Percentiles rank a stretch among this genome's conserved stretches.
These are phyloP conservation scores for Aspergillus arachidicola DNA, from an alignment of 2,329 filamentous ascomycete genomes.

Conservation along the genomic window DNA sequence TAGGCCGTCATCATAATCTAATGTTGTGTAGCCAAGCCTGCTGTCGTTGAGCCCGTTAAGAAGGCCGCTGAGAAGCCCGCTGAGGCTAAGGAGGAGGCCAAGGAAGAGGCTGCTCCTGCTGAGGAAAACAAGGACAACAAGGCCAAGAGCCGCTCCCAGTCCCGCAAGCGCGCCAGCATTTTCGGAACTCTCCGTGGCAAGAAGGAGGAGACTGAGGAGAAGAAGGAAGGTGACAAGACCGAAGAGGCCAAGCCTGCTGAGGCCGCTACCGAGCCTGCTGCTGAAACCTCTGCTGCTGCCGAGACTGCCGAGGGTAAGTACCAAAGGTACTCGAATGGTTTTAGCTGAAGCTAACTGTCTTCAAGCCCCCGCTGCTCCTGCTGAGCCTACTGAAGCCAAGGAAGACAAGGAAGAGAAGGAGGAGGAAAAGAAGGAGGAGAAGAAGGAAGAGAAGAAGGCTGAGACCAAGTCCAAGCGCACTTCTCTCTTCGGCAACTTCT, in stretches of 20 bases:
- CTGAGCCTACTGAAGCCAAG: constrained; percentile 14
- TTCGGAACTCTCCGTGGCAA: constrained; percentile 56
- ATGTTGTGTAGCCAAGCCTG: constrained; percentile 36
- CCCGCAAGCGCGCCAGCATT: constrained; percentile 58
- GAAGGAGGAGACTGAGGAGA: constrained; percentile 58
- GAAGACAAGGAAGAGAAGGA: constrained; percentile 13
- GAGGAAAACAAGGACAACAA: constrained; percentile 54
- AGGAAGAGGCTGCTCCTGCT: constrained; percentile 45
- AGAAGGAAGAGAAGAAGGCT: constrained; percentile 39
- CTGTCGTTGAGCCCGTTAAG: constrained; percentile 27
- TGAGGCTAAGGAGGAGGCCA: constrained; percentile 33
- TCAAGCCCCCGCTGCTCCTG: constrained; percentile 33
- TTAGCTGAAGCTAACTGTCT: constrained; percentile 48
- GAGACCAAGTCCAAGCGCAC: constrained; percentile 71
- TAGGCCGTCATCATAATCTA: constrained; percentile 12
- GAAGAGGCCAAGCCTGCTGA: constrained; percentile 42
- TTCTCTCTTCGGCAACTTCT: constrained; percentile 78
- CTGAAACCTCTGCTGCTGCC: constrained; percentile 19
- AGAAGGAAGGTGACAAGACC: constrained; percentile 44
- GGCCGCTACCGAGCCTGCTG: constrained; percentile 16
- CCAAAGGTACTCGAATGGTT: constrained; percentile 19
- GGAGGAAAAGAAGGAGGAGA: constrained; percentile 41
- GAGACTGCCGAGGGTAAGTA: constrained; percentile 25
- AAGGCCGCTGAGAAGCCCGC: constrained; percentile 26
- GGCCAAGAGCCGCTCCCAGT: constrained; percentile 62